phyloP scores from a whole-genome alignment of 2,329 filamentous ascomycete species.

The Tolypocladium sp. region DNA sequence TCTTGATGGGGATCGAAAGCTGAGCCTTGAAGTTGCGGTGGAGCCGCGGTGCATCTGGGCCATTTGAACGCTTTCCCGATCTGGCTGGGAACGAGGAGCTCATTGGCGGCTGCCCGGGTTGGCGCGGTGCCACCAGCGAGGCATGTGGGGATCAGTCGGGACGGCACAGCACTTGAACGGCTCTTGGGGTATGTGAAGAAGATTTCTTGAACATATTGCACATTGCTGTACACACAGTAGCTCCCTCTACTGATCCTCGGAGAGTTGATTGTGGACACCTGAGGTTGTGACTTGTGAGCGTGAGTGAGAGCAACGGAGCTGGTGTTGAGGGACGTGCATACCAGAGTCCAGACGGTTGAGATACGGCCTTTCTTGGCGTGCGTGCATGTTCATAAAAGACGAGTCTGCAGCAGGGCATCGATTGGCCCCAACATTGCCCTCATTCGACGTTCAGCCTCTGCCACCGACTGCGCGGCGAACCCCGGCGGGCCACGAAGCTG shows the following conservation, averaged over 20 bases:
- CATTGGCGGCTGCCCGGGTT: constrained; percentile 1
- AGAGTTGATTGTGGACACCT: neutral
- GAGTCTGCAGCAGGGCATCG: neutral
- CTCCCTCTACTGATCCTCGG: neutral
- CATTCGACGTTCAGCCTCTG: neutral
- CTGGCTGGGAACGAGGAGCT: neutral
- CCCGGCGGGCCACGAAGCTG: neutral
- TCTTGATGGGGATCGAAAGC: too few relatives aligned
- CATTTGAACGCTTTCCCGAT: neutral
- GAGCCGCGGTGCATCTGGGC: neutral
- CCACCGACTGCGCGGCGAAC: neutral
- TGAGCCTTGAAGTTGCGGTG: neutral
- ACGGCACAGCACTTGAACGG: neutral
- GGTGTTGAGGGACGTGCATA: neutral
- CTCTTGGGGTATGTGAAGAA: neutral
- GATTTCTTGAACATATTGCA: neutral
- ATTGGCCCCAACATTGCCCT: neutral
- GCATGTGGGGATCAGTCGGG: neutral
- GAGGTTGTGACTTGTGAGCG: neutral
- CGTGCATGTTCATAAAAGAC: neutral
- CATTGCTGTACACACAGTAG: neutral
- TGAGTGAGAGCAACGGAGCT: neutral
- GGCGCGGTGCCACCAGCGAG: neutral
- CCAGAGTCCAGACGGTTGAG: neutral
- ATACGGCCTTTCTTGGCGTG: too few relatives aligned